Evolutionary conservation across 2,329 filamentous ascomycete genomes (phyloP).

Genomic region (Exophiala sp.): DNA sequence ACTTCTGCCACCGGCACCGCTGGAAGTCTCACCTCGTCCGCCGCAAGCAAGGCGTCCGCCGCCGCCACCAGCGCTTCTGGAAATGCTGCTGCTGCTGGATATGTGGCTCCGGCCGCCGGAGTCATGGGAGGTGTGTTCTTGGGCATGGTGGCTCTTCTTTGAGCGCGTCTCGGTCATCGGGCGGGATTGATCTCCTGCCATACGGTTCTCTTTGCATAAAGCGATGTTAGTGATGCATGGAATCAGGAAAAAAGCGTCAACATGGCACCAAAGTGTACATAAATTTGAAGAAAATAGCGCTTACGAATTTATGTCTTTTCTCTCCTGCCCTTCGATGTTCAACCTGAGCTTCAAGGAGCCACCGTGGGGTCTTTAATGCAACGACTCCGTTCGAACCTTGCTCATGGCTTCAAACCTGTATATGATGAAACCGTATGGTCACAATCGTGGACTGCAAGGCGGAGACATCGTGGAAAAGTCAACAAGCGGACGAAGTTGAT

Average conservation of each 20-base stretch:
- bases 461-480: too few species aligned
- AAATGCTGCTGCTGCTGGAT: constrained; percentile 11
- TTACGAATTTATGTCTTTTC: not conserved
- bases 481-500: too few species aligned
- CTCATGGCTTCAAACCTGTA: too few species aligned
- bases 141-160: constrained; percentile 19
- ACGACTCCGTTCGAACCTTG: too few species aligned
- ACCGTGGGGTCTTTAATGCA: too few species aligned
- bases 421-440: too few species aligned
- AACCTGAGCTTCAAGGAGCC: too few species aligned
- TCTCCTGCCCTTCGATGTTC: not conserved
- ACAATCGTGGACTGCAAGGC: too few species aligned
- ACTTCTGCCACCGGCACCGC: constrained; percentile 10
- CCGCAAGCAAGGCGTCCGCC: constrained; percentile 8
- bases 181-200: too few species aligned
- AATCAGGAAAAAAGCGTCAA: not conserved
- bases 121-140: constrained; percentile 19
- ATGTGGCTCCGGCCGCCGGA: constrained; percentile 15
- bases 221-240: not conserved
- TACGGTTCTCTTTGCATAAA: not conserved
- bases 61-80: constrained; percentile 9
- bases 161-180: not conserved
- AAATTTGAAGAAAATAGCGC: not conserved
- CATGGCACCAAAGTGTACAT: not conserved
- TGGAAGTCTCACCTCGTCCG: constrained; percentile 4